phyloP scores from a whole-genome alignment of 2,329 filamentous ascomycete species.

The Xenosphaeropsis pyriputrescens region DNA sequence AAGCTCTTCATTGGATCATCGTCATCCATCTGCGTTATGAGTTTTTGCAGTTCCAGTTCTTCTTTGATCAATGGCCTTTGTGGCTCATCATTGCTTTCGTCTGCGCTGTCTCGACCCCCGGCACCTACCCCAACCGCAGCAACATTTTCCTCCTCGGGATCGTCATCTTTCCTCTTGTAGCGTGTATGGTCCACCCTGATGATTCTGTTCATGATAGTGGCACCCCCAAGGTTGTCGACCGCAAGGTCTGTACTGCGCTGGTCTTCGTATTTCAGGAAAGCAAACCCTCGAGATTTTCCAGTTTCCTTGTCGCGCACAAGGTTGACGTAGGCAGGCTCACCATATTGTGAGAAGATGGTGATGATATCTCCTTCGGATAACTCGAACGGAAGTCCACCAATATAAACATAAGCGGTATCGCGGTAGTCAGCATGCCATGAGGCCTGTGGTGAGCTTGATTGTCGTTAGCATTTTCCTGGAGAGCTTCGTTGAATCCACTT shows the following conservation, averaged over 20 bases:
- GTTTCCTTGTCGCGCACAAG: conserved; percentile 90
- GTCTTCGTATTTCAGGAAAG: conserved; percentile 96
- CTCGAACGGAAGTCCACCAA: conserved; percentile 85
- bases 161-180: conserved; percentile 76
- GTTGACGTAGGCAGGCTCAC: conserved; percentile 87
- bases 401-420: conserved; percentile 93
- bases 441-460: conserved; percentile 56
- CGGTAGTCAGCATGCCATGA: conserved; percentile 98
- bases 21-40: conserved; percentile 75
- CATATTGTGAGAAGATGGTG: conserved; percentile 93
- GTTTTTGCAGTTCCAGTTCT: conserved; percentile 60
- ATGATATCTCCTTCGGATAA: conserved; percentile 91
- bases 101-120: conserved; percentile 8
- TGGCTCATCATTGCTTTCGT: conserved; percentile 24
- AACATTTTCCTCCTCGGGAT: conserved; percentile 18
- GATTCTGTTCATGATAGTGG: conserved; percentile 65
- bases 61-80: conserved; percentile 58
- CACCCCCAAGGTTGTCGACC: conserved; percentile 87
- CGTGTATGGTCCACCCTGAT: conserved; percentile 84
- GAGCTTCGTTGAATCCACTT: conserved; percentile 20
- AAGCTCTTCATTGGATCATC: conserved; percentile 97
- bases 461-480: conserved; percentile 4
- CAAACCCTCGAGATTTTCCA: conserved; percentile 87
- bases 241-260: conserved; percentile 91
- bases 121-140: conserved; percentile 26